phyloP scores from a whole-genome alignment of 228 moss, liverwort and hornwort species.

The Sphagnum fallax region DNA sequence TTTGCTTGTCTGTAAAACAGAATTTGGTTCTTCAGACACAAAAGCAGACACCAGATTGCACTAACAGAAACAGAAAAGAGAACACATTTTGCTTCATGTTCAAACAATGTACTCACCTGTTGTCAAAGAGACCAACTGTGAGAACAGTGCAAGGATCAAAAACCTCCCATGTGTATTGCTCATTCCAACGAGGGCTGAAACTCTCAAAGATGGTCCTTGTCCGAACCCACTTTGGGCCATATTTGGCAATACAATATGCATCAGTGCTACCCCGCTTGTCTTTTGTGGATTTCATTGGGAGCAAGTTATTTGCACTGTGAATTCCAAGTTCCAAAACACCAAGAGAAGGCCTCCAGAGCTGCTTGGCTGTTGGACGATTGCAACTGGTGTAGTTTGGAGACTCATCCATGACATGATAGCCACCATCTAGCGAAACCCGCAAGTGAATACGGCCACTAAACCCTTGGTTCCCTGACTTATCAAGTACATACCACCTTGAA shows the following conservation, averaged over 20 bases:
- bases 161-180: constrained; percentile 97
- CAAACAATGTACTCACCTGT: constrained; percentile 34
- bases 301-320: constrained; percentile 67
- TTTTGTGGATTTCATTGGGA: constrained; percentile 66
- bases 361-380: constrained; percentile 73
- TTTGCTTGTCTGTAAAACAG: constrained; percentile 55
- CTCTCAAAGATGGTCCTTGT: constrained; percentile 79
- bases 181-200: constrained; percentile 82
- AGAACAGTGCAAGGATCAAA: constrained; percentile 89
- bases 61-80: too few species aligned
- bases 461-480: constrained; percentile 60
- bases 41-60: not conserved
- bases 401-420: constrained; percentile 91
- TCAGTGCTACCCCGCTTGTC: constrained; percentile 63
- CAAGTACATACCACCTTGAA: constrained; percentile 75
- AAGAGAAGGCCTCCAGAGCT: constrained; percentile 71
- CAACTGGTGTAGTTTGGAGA: constrained; percentile 72
- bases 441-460: constrained; percentile 80
- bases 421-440: constrained; percentile 73
- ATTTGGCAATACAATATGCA: constrained; percentile 82
- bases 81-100: too few species aligned
- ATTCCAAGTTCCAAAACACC: constrained; percentile 85
- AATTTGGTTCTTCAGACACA: not conserved
- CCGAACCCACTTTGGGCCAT: constrained; percentile 86
- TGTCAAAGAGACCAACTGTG: constrained; percentile 85